Conservation (phyloP, 2,329 filamentous ascomycete genomes). For the Raffaelea deltoideospora region DNA sequence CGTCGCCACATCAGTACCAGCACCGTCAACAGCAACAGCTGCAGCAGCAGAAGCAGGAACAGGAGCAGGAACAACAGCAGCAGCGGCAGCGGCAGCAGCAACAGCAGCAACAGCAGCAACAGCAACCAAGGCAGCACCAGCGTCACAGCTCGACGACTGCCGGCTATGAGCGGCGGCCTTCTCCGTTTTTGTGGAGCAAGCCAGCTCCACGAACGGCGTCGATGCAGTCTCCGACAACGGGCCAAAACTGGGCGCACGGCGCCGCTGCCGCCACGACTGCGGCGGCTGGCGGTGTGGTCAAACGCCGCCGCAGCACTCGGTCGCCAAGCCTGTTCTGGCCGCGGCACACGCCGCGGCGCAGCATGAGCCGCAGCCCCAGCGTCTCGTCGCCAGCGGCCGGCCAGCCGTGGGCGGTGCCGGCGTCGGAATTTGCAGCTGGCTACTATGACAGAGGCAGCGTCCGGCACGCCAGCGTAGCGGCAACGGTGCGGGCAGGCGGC, state of each 20-base stretch:
- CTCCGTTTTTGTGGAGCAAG: too few relatives aligned
- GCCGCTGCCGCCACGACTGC: constrained; percentile 14
- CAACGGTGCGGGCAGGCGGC: constrained; percentile 22
- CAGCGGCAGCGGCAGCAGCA: too few relatives aligned
- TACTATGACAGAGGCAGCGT: constrained; percentile 18
- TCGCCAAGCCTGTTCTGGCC: constrained; percentile 36
- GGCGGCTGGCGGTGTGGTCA: constrained; percentile 6
- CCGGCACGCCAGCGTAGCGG: neutral
- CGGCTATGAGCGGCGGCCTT: constrained; percentile 21
- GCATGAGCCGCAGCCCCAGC: constrained; percentile 20
- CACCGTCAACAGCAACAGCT: neutral
- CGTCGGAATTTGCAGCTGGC: neutral
- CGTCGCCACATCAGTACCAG: neutral
- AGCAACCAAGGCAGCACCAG: too few relatives aligned
- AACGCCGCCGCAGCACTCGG: constrained; percentile 28
- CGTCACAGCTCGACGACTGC: constrained; percentile 7
- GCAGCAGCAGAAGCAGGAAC: too few relatives aligned
- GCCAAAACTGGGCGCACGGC: constrained; percentile 15
- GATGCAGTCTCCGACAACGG: constrained; percentile 10
- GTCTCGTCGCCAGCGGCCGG: constrained; percentile 6
- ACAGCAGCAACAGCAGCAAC: too few relatives aligned
- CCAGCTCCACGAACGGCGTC: too few relatives aligned
- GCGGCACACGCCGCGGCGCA: constrained; percentile 41
- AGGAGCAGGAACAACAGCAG: too few relatives aligned
- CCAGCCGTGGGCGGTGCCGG: constrained; percentile 25